Conservation (phyloP, 371 early-diverging fungal genomes). For the Coemansia sp. region DNA sequence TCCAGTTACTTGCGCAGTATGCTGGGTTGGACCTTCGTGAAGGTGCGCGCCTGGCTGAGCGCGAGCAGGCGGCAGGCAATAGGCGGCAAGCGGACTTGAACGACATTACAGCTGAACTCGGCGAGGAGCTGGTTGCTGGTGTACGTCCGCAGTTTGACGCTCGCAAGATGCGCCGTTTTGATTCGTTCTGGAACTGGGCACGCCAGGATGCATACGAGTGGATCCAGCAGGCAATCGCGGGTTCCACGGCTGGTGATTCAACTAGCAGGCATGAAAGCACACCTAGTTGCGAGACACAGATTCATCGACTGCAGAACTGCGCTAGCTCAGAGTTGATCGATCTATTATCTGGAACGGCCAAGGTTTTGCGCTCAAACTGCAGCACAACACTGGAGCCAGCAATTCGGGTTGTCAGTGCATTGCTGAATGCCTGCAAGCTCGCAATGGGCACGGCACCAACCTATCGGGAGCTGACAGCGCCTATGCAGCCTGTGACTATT, state of each 20-base stretch:
- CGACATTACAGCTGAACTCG: slow-evolving; percentile 81
- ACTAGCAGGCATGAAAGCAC: not conserved
- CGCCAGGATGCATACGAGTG: slow-evolving; percentile 75
- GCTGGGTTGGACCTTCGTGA: slow-evolving; percentile 81
- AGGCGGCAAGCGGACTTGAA: slow-evolving; percentile 77
- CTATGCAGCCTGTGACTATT: slow-evolving; percentile 77
- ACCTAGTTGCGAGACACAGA: not conserved
- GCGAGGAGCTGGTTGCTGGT: slow-evolving; percentile 82
- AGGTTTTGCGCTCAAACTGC: slow-evolving; percentile 7
- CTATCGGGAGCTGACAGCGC: slow-evolving; percentile 70
- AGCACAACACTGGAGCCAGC: slow-evolving; percentile 2
- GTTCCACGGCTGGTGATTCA: not conserved
- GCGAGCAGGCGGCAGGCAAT: slow-evolving; percentile 1
- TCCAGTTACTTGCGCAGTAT: slow-evolving; percentile 82
- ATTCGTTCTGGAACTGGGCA: slow-evolving; percentile 97
- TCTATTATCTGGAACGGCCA: slow-evolving; percentile 52
- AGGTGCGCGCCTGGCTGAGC: slow-evolving; percentile 60
- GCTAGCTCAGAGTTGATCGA: slow-evolving; percentile 47
- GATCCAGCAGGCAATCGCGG: slow-evolving; percentile 16
- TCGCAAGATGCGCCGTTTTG: slow-evolving; percentile 85
- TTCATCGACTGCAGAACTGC: slow-evolving; percentile 48
- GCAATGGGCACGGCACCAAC: not conserved
- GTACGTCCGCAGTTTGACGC: slow-evolving; percentile 79
- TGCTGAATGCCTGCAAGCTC: slow-evolving; percentile 6
- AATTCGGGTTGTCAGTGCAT: not conserved